Evolutionary conservation across 805 yeast species (phyloP).

Genomic region (Candida berthetii): DNA sequence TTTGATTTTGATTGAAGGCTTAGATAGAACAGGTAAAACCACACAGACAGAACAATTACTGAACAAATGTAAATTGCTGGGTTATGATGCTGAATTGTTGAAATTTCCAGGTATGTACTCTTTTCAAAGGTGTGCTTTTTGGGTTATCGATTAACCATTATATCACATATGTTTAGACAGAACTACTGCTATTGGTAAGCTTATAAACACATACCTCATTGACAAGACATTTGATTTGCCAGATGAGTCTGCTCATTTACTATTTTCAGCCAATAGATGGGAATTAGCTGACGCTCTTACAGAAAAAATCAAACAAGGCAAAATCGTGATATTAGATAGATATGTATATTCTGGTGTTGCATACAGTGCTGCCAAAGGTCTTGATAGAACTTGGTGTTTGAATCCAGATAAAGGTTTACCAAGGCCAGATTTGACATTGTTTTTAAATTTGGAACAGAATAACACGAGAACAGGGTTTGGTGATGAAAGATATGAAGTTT

Average conservation of each 20-base stretch:
- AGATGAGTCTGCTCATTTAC: slow-evolving; percentile 79
- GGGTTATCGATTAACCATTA: slow-evolving; percentile 2
- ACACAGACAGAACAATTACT: slow-evolving; percentile 58
- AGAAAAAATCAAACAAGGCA: slow-evolving; percentile 42
- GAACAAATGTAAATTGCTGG: slow-evolving; percentile 18
- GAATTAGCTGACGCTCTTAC: slow-evolving; percentile 53
- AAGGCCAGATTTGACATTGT: slow-evolving; percentile 77
- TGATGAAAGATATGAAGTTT: slow-evolving; percentile 83
- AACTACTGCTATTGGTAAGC: slow-evolving; percentile 70
- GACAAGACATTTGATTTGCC: slow-evolving; percentile 42
- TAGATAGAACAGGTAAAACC: slow-evolving; percentile 92
- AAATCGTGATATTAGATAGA: slow-evolving; percentile 68
- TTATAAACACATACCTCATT: slow-evolving; percentile 69
- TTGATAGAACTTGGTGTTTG: slow-evolving; percentile 71
- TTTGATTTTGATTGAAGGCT: slow-evolving; percentile 82
- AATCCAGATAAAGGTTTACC: slow-evolving; percentile 82
- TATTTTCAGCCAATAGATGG: slow-evolving; percentile 95
- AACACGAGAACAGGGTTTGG: slow-evolving; percentile 76
- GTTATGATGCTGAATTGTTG: slow-evolving; percentile 39
- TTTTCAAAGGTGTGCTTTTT: too few species aligned
- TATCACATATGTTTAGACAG: slow-evolving; percentile 39
- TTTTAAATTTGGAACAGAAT: slow-evolving; percentile 53
- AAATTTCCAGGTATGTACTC: slow-evolving; percentile 80
- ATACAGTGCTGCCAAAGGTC: slow-evolving; percentile 80
- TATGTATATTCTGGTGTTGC: slow-evolving; percentile 93